Evolutionary conservation across 768 basidiomycete species (phyloP), one percentile per base, ranked within the genome.

Genomic region (Lentinula sp.): DNA sequence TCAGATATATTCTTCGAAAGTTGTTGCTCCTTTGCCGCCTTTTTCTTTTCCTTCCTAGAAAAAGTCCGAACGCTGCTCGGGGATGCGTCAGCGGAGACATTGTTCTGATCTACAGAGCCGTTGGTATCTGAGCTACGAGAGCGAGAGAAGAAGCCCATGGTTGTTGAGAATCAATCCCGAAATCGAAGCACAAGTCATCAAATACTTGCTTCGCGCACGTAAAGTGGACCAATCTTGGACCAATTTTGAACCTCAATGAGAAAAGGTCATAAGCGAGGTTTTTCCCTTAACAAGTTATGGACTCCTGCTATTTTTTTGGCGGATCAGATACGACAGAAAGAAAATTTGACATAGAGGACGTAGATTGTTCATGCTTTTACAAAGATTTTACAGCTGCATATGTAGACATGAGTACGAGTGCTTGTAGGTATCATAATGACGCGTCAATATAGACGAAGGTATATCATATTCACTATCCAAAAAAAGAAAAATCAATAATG

Each of bases 21-120:
- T 35, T 59, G 35, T 35, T 45, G 40, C 13, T 59, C 57, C 57
- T 59, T 59, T 4, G 56, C 56, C 28, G 40, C 56, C 28, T 46
- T 45, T 39, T 59, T 59, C 57, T 49, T 59, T 16, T 59, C 57
- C 57, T 59, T 59, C 31, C 46, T 59, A 15, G 57, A 48, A 16
- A 39, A 16, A 15, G 51, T 39, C 56, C 56, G 42, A 57, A 57
- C 42, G 42, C 32, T 59, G 31, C 28, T 43, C 37, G 40, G 55
- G 21, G 39, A 56, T 4, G 18, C 21, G n/a, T 43, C 40, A 49
- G 2, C 16, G 16, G 55, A 45, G 23, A 23, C 23, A 8, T n/a
- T 21, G 46, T 48, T 28, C 55, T 56, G 55, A 43, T 56, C 55
- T 43, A 56, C 55, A 56, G 55, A 40, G 55, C 23, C 32, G 39